Conservation (phyloP, 2,329 filamentous ascomycete genomes). For the Hypomyces perniciosus region DNA sequence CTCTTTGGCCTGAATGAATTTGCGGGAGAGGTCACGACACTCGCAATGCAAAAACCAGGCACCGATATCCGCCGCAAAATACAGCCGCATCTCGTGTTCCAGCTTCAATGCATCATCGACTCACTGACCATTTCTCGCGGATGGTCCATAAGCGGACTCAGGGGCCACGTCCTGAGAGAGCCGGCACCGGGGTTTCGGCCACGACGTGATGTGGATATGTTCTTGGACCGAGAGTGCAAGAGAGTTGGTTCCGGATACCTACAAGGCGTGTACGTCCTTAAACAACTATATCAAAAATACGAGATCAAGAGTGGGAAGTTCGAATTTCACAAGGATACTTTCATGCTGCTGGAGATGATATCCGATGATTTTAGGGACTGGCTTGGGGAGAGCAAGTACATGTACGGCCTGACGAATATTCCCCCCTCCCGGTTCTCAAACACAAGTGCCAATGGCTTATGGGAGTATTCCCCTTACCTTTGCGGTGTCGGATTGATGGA, state of each 20-base stretch:
- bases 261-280: not conserved
- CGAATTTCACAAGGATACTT: not conserved
- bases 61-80: conserved; percentile 35
- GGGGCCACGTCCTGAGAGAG: conserved; percentile 29
- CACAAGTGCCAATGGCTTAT: conserved; percentile 38
- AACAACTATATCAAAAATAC: conserved; percentile 1
- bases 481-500: conserved; percentile 42
- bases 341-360: conserved; percentile 8
- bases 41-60: conserved; percentile 39
- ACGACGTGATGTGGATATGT: conserved; percentile 36
- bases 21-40: conserved; percentile 35
- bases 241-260: conserved; percentile 14
- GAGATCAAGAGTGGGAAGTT: not conserved
- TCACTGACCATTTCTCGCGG: conserved; percentile 38
- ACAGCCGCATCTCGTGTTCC: conserved; percentile 42
- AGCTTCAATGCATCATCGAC: conserved; percentile 46
- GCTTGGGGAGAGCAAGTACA: conserved; percentile 17
- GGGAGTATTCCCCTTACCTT: conserved; percentile 43
- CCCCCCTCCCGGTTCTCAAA: conserved; percentile 36
- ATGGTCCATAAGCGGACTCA: conserved; percentile 30
- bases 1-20: conserved; percentile 43
- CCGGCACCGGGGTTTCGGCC: conserved; percentile 32
- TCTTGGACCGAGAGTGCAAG: conserved; percentile 33
- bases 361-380: conserved; percentile 13
- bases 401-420: conserved; percentile 18